phyloP scores from a whole-genome alignment of 1,284 basidiomycete genomes.

The Heterobasidion parviporum region DNA sequence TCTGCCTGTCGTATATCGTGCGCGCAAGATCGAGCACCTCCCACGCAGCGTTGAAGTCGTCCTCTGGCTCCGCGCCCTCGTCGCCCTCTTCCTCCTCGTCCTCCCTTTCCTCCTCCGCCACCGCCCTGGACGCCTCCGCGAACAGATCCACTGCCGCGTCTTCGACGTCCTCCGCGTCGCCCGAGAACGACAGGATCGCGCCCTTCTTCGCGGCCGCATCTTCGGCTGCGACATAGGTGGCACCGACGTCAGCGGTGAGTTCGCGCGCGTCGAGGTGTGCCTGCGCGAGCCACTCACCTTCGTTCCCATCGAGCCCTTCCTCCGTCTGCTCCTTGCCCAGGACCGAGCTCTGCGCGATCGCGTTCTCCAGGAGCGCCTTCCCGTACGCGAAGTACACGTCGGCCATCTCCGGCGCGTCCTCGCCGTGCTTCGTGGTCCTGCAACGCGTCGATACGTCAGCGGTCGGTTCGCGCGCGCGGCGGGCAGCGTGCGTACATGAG shows the following conservation, averaged over 20 bases:
- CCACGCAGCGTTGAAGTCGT: conserved; percentile 94
- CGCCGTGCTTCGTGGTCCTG: conserved; percentile 66
- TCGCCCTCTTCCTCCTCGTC: conserved; percentile 45
- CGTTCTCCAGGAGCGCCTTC: conserved; percentile 82
- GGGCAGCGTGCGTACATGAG: conserved; percentile 47
- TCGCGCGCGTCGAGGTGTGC: not conserved
- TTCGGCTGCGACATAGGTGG: not conserved
- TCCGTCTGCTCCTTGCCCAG: conserved; percentile 74
- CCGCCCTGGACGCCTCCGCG: conserved; percentile 37
- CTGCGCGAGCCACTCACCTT: conserved; percentile 16
- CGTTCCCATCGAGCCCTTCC: conserved; percentile 38
- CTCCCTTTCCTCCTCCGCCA: conserved; percentile 29
- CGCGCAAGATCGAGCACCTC: conserved; percentile 86
- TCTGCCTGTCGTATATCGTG: conserved; percentile 69
- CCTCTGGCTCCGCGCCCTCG: conserved; percentile 72
- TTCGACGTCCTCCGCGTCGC: conserved; percentile 52
- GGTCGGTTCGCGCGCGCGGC: conserved; percentile 19
- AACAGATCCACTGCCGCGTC: conserved; percentile 50
- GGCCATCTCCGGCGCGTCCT: conserved; percentile 70
- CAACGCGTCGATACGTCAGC: not conserved
- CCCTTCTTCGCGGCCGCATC: conserved; percentile 30
- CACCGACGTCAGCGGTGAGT: not conserved
- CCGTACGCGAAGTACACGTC: conserved; percentile 84
- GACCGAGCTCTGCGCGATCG: conserved; percentile 73
- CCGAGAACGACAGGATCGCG: conserved; percentile 67